Evolutionary conservation across 2,329 filamentous ascomycete species (phyloP), one percentile per base, ranked within the genome.

Genomic region (Penicillium sp.): DNA sequence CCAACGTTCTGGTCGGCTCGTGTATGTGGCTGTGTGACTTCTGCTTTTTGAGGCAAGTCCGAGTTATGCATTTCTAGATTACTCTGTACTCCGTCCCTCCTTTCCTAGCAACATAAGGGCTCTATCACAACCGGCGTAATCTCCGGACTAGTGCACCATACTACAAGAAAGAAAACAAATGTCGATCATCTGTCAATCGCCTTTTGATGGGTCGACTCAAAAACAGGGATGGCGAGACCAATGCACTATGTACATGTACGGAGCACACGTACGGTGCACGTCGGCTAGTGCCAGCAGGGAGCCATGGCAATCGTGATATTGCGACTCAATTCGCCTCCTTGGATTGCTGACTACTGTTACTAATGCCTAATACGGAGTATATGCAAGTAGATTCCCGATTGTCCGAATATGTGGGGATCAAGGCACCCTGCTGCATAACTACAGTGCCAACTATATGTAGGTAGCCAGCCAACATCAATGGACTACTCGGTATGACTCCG

Each of bases 1-100:
- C 51, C 51, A 53, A 39, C 32, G 9, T 39, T 40, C 16, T 48
- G 45, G 45, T 48, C 32, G 45, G 45, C 51, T 53, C 45, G 34
- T 53, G 24, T 36, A 36, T 53, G 44, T 44, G 46, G 13, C 18
- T 44, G 45, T 53, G 39, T 13, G 39, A 48, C 39, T 49, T 16
- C 5, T 21, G 5, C 22, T 16, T 16, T 24, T 42, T 14, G 22
- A 21, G 14, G n/a, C 22, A 14, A 22, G 9, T 13, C 13, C 13
- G n/a, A 10, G 11, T 45, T 21, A 18, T 45, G 11, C 31, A 29
- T 29, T 38, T 18, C 14, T 38, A 22, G 6, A 48, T 27, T 27
- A 34, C 32, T 13, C 10, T 11, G 32, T 34, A 34, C 32, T 18
- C 18, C 18, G 18, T 18, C 18, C 18, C 18, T 18, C 18, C 18